phyloP scores from a whole-genome alignment of 805 yeast species.

The Millerozyma miso region DNA sequence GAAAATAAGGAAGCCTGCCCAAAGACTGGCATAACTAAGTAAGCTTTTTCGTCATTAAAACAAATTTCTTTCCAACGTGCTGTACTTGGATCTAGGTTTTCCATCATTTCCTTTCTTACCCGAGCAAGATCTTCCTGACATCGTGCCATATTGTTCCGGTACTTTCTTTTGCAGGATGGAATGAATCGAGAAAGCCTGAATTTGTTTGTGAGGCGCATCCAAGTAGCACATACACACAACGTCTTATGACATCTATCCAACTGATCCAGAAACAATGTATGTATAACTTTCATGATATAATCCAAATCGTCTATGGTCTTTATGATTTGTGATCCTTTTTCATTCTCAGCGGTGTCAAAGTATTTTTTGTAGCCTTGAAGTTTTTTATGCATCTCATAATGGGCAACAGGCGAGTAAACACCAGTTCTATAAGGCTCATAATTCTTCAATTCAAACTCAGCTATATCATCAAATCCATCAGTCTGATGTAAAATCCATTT shows the following conservation, averaged over 20 bases:
- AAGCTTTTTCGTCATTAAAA: slow-evolving; percentile 1
- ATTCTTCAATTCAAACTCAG: not conserved
- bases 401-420: not conserved
- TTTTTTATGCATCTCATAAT: slow-evolving; percentile 2
- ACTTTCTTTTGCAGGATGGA: slow-evolving; percentile 9
- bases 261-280: slow-evolving; percentile 12
- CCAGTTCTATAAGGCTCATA: not conserved
- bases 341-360: not conserved
- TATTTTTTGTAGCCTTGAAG: slow-evolving; percentile 2
- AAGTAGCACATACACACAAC: slow-evolving; percentile 13
- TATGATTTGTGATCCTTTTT: not conserved
- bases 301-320: slow-evolving; percentile 21
- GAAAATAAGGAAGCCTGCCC: slow-evolving; percentile 3
- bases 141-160: slow-evolving; percentile 12
- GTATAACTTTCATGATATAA: slow-evolving; percentile 17
- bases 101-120: slow-evolving; percentile 9
- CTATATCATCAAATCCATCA: slow-evolving; percentile 9
- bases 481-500: slow-evolving; percentile 10
- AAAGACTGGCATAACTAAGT: slow-evolving; percentile 1
- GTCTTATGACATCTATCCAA: slow-evolving; percentile 14
- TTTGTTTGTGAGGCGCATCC: slow-evolving; percentile 28
- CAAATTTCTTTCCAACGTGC: not conserved
- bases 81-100: slow-evolving; percentile 5
- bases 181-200: slow-evolving; percentile 18
- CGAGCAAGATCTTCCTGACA: slow-evolving; percentile 10